Conservation (phyloP, 1,284 basidiomycete species). For the Leccinum angustisporum region DNA sequence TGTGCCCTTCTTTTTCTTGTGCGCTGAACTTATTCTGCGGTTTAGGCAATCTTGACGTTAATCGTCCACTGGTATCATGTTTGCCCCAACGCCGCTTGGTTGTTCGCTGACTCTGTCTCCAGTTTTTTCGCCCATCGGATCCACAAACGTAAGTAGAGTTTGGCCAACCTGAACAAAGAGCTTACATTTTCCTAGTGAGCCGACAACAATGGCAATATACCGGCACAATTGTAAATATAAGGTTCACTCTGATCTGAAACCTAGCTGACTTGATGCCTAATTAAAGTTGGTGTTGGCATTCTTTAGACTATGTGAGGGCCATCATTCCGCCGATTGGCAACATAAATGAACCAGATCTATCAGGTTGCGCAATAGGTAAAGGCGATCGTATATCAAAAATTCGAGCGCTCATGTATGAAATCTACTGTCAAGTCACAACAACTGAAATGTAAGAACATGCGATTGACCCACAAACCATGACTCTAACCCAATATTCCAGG, state of each 20-base stretch:
- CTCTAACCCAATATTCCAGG: constrained; percentile 16
- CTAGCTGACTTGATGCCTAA: not conserved
- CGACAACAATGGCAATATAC: constrained; percentile 26
- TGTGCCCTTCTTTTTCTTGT: not conserved
- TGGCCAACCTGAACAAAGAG: not conserved
- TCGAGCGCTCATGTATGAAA: not conserved
- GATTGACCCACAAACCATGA: not conserved
- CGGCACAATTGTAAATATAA: constrained; percentile 20
- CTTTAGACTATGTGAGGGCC: constrained; percentile 36
- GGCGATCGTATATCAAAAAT: not conserved
- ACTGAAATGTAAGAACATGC: constrained; percentile 37
- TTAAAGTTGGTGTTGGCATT: constrained; percentile 30
- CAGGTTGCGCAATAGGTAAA: constrained; percentile 33
- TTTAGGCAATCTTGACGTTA: constrained; percentile 37
- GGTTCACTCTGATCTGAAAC: not conserved
- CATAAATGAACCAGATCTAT: not conserved
- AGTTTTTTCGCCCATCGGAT: constrained; percentile 35
- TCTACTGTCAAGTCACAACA: constrained; percentile 36
- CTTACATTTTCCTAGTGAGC: constrained; percentile 24
- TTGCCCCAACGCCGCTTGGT: constrained; percentile 13
- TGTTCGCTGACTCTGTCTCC: not conserved
- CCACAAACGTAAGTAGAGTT: constrained; percentile 27
- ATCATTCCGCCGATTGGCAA: constrained; percentile 16
- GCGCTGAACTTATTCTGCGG: not conserved
- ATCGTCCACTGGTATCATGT: constrained; percentile 33